Evolutionary conservation across 306 rosid species (phyloP), one percentile per base, ranked within the genome.

Genomic region (Hippophae gyantsensis): DNA sequence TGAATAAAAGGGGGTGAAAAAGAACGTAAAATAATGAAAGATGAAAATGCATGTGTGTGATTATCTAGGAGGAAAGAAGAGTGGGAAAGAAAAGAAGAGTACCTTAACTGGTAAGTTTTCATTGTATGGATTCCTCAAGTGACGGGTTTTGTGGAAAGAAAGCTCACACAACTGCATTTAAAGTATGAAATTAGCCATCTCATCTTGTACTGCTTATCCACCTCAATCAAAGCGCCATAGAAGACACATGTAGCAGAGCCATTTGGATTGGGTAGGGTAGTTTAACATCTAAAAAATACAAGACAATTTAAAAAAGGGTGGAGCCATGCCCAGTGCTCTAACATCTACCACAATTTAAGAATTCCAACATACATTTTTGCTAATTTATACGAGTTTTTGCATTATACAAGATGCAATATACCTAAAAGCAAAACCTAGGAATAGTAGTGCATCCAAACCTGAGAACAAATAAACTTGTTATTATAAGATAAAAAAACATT

Each of bases 41-140:
- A 12, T 6, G 7, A 13, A 13, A 12, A 7, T 32, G 38, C 38
- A 32, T 32, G 38, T 32, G 38, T 32, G 38, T 32, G 38, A 32
- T 32, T 2, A 32, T 32, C 38, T 32, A 32, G 51, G 51, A 9
- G n/a, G 10, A n/a, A 47, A 47, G 51, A 18, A 18, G 23, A 18
- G 23, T 18, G 23, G 7, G 12, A 12, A n/a, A 62, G 14, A 40
- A 62, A 41, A 23, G 5, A 53, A 42, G 43, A 47, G 51, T 23
- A 93, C 99, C 99, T 93, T 93, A 49, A 93, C 99, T 27, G 99
- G 99, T 74, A 93, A 81, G 81, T 93, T 93, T 75, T 93, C 99
- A 69, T 93, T 93, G 79, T 80, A 93, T 10, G 99, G 99, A 72
- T 93, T 93, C 86, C 95, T 84, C 72, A 93, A 78, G 73, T 88